phyloP scores from a whole-genome alignment of 352 stramenopile species.

The Phytopythium aichiense region DNA sequence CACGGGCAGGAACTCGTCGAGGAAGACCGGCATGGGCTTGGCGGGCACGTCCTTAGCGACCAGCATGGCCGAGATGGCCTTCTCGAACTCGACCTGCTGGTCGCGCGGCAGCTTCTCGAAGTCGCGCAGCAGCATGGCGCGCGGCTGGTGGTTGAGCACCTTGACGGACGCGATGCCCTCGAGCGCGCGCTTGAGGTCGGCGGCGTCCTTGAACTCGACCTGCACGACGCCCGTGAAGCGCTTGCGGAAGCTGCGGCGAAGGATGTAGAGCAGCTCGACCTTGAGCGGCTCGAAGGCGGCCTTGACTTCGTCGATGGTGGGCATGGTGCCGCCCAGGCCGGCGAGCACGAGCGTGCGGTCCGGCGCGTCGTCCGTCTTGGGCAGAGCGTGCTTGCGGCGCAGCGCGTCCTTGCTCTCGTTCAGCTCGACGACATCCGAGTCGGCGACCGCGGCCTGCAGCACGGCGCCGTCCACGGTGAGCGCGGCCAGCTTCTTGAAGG shows the following conservation, averaged over 20 bases:
- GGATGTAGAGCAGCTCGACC: conserved; percentile 65
- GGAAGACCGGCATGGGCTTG: conserved; percentile 66
- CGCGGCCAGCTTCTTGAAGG: conserved; percentile 90
- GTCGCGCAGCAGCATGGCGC: conserved; percentile 41
- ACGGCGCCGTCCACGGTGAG: conserved; percentile 73
- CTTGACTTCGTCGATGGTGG: conserved; percentile 82
- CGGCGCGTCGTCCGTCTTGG: conserved; percentile 53
- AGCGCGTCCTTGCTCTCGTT: conserved; percentile 74
- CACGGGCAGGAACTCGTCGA: conserved; percentile 65
- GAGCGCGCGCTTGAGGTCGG: conserved; percentile 45
- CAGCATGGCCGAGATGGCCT: conserved; percentile 75
- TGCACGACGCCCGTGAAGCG: conserved; percentile 71
- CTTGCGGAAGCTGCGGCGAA: conserved; percentile 66
- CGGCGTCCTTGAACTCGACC: conserved; percentile 69
- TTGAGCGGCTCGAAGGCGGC: conserved; percentile 47
- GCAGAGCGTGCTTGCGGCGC: conserved; percentile 67
- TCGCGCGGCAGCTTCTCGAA: conserved; percentile 67
- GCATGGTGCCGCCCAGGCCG: conserved; percentile 50
- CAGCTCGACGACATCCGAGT: conserved; percentile 77
- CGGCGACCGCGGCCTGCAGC: conserved; percentile 59
- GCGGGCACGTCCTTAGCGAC: conserved; percentile 77
- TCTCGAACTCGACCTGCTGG: conserved; percentile 80
- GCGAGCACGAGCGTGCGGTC: conserved; percentile 71
- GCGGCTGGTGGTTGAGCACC: conserved; percentile 60
- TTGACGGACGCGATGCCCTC: conserved; percentile 42